phyloP scores from a whole-genome alignment of 2,329 filamentous ascomycete genomes.

The Herpotrichia juniperi region DNA sequence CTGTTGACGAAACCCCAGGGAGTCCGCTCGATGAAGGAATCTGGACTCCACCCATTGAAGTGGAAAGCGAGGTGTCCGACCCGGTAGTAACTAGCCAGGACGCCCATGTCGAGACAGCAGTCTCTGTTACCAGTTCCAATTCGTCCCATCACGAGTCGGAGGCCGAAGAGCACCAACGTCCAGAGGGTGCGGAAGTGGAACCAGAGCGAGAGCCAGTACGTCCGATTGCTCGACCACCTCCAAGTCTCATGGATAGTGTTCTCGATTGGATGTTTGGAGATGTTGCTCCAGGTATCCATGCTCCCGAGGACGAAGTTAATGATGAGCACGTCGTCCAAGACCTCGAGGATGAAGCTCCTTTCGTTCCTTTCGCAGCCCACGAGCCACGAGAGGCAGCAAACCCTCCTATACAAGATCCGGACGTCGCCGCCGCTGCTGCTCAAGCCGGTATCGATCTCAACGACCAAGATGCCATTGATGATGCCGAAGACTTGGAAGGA shows the following conservation, averaged over 20 bases:
- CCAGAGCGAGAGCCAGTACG: constrained; percentile 14
- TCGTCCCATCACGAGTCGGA: constrained; percentile 14
- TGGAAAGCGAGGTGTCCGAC: background rate
- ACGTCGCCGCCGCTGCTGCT: constrained; percentile 68
- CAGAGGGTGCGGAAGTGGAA: constrained; percentile 6
- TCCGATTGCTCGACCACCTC: constrained; percentile 15
- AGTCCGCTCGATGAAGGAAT: background rate
- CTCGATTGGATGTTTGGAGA: constrained; percentile 58
- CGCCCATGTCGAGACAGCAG: background rate
- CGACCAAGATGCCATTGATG: constrained; percentile 73
- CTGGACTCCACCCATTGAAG: background rate
- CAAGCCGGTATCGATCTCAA: constrained; percentile 72
- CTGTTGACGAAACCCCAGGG: constrained; percentile 6
- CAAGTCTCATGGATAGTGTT: constrained; percentile 35
- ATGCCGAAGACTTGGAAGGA: constrained; percentile 93
- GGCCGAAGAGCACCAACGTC: constrained; percentile 3
- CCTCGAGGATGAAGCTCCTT: constrained; percentile 64
- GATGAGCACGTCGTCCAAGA: constrained; percentile 67
- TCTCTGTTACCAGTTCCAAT: constrained; percentile 13
- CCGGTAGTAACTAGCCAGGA: background rate
- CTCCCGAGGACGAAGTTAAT: constrained; percentile 43
- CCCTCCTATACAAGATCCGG: constrained; percentile 54
- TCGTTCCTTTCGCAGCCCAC: constrained; percentile 60
- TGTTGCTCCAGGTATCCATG: constrained; percentile 40
- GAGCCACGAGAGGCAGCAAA: constrained; percentile 33